Percentiles rank a stretch among this genome's conserved stretches.
These are phyloP conservation scores for Coemansia sp. DNA, from an alignment of 192 early-diverging fungal species.

Conservation along the genomic window DNA sequence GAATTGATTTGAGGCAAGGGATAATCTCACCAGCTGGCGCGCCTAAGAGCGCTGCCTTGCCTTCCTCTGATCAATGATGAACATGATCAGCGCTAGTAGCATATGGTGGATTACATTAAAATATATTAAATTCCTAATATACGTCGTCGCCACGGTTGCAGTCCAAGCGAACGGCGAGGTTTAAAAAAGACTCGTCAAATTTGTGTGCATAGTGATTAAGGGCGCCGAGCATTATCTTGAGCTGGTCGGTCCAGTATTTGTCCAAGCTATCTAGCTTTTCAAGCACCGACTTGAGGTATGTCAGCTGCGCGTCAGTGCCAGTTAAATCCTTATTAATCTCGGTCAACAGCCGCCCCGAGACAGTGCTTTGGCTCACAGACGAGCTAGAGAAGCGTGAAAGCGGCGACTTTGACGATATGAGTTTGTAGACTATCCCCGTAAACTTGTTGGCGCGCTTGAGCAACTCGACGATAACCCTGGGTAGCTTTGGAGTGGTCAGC, in stretches of 20 bases:
- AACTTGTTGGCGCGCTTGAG: conserved; percentile 46
- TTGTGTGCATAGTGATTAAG: conserved; percentile 83
- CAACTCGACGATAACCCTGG: conserved; percentile 65
- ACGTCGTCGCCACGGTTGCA: conserved; percentile 32
- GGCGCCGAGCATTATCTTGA: conserved; percentile 73
- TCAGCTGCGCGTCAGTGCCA: conserved; percentile 28
- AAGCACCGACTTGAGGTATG: conserved; percentile 37
- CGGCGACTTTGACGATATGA: conserved; percentile 29
- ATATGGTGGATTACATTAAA: background rate
- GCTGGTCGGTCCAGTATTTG: conserved; percentile 64
- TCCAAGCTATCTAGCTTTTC: conserved; percentile 53
- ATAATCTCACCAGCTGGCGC: too few species aligned
- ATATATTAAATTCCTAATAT: background rate
- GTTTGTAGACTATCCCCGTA: conserved; percentile 16
- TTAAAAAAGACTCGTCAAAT: conserved; percentile 76
- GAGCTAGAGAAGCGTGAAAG: conserved; percentile 31
- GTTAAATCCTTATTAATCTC: conserved; percentile 21
- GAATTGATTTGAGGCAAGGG: background rate
- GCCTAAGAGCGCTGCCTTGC: too few species aligned
- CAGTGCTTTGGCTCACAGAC: conserved; percentile 38
- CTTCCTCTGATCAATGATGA: too few species aligned
- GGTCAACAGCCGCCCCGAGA: conserved; percentile 23
- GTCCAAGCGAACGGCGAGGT: conserved; percentile 48
- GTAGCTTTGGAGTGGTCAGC: conserved; percentile 78
- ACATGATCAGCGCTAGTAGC: too few species aligned